These are phyloP conservation scores for Podospora appendiculata DNA, from an alignment of 495 filamentous ascomycete genomes.

Conservation along the genomic window DNA sequence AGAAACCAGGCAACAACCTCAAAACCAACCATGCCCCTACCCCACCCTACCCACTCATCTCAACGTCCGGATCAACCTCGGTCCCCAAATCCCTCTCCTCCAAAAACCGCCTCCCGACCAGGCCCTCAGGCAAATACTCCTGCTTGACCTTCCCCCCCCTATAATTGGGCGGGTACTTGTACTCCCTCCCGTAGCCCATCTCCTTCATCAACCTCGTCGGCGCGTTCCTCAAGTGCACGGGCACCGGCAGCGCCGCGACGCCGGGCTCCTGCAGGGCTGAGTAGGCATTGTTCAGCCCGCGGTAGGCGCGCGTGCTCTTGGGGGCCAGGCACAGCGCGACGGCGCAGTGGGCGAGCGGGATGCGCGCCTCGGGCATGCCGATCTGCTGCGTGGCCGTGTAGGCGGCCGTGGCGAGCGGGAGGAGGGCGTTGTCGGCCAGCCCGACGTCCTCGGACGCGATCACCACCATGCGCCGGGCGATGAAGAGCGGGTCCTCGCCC, in stretches of 20 bases:
- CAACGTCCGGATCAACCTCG: constrained; percentile 57
- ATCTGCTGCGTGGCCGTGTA: constrained; percentile 83
- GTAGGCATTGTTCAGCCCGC: constrained; percentile 72
- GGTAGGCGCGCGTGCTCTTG: constrained; percentile 82
- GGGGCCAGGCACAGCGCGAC: constrained; percentile 74
- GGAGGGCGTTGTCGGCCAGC: constrained; percentile 78
- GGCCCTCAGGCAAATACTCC: constrained; percentile 75
- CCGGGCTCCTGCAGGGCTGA: constrained; percentile 69
- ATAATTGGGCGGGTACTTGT: constrained; percentile 95
- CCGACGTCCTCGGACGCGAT: constrained; percentile 90
- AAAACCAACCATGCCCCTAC: too few relatives aligned
- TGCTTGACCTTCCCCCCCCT: constrained; percentile 76
- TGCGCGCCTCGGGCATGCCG: constrained; percentile 89
- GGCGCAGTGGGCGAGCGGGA: constrained; percentile 80
- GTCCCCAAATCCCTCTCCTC: constrained; percentile 77
- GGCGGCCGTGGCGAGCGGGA: constrained; percentile 75
- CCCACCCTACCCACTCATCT: constrained; percentile 17
- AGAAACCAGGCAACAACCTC: too few relatives aligned
- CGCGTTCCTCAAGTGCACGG: constrained; percentile 83
- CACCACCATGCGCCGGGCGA: constrained; percentile 85
- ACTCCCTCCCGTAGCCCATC: constrained; percentile 79
- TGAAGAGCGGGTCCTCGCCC: constrained; percentile 88
- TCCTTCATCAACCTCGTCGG: constrained; percentile 91
- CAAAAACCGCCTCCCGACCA: constrained; percentile 64
- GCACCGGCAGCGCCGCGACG: constrained; percentile 69